Conservation (phyloP, 176 grass and related monocot species). For the Hsuehochloa calcarea region DNA sequence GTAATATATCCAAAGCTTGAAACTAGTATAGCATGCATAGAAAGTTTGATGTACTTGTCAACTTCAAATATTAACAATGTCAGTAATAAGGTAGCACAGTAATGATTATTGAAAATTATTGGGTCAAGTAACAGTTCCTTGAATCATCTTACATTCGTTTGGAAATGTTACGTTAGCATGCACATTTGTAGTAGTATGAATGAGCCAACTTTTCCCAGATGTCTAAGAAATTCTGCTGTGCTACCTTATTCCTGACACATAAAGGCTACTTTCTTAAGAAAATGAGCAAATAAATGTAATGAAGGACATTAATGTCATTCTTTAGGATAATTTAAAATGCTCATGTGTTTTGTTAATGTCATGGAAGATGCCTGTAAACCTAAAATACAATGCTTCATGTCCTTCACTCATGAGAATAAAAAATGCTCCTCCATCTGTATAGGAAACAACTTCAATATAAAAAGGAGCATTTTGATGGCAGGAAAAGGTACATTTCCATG, state of each 20-base stretch:
- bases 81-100: neutral
- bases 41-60: slow-evolving; percentile 12
- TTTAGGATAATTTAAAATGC: neutral
- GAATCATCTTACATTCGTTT: neutral
- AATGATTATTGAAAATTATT: neutral
- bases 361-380: neutral
- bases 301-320: neutral
- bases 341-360: neutral
- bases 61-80: neutral
- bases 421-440: neutral
- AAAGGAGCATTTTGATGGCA: neutral
- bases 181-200: neutral
- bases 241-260: neutral
- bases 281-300: neutral
- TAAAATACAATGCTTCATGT: neutral
- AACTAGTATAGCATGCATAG: neutral
- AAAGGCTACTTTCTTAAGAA: neutral
- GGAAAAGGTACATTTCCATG: neutral
- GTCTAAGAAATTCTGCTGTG: neutral
- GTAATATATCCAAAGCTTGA: neutral
- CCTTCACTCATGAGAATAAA: neutral
- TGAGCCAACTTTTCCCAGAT: no score
- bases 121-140: neutral
- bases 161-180: neutral
- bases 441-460: neutral